phyloP scores from a whole-genome alignment of 164 flowering plant species.

The Houttuynia cordata region DNA sequence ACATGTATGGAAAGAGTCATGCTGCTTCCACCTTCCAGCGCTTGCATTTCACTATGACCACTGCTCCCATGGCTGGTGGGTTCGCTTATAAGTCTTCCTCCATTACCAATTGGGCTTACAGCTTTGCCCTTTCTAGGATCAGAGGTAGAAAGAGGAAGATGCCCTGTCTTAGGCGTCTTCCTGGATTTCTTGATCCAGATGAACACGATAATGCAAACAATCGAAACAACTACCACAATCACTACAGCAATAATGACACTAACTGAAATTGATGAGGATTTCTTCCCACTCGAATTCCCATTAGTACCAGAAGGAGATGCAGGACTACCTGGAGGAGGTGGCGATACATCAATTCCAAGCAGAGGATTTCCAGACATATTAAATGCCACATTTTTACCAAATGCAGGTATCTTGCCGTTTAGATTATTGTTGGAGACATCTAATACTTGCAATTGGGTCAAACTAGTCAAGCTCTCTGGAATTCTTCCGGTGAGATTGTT shows the following conservation, averaged over 20 bases:
- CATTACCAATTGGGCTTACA: constrained; percentile 15
- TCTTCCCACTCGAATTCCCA: not conserved
- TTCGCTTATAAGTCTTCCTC: constrained; percentile 11
- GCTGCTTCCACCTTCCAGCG: constrained; percentile 28
- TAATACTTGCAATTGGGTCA: constrained; percentile 24
- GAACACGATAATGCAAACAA: not conserved
- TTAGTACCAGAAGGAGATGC: not conserved
- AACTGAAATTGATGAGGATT: not conserved
- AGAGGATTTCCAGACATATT: constrained; percentile 25
- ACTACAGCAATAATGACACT: not conserved
- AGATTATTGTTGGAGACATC: constrained; percentile 58
- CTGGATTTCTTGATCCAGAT: constrained; percentile 9
- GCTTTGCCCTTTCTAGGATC: constrained; percentile 8
- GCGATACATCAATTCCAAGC: constrained; percentile 15
- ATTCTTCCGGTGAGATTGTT: constrained; percentile 39
- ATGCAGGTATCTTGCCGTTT: constrained; percentile 28
- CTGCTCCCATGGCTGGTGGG: constrained; percentile 17
- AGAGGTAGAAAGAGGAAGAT: constrained; percentile 7
- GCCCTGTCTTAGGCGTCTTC: constrained; percentile 6
- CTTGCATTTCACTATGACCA: constrained; percentile 15
- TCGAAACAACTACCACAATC: not conserved
- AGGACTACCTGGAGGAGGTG: constrained; percentile 6
- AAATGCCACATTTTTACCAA: constrained; percentile 17
- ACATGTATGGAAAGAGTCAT: constrained; percentile 30
- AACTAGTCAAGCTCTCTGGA: constrained; percentile 25